These are phyloP conservation scores for Tuctoria greenei DNA, from an alignment of 176 grass and related monocot species.

Conservation along the genomic window DNA sequence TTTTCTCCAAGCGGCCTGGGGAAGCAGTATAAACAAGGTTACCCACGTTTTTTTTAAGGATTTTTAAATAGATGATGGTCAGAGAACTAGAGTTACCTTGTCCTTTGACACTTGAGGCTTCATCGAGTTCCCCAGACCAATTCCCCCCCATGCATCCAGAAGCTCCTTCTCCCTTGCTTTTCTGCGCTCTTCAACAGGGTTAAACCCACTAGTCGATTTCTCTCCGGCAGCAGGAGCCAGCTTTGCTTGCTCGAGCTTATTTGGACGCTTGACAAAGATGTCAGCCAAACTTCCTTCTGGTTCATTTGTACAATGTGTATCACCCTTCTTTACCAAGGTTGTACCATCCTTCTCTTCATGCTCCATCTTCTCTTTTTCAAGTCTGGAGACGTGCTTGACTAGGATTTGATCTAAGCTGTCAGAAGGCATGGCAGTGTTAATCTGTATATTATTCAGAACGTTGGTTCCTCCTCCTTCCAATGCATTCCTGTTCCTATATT, in stretches of 20 bases:
- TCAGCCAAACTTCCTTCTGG: conserved; percentile 43
- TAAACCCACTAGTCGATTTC: conserved; percentile 32
- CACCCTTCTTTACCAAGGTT: conserved; percentile 22
- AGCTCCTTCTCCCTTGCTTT: conserved; percentile 73
- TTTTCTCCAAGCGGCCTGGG: conserved; percentile 69
- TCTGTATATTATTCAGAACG: conserved; percentile 10
- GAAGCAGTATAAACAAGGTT: conserved; percentile 30
- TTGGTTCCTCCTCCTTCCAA: not conserved
- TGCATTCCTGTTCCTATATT: conserved; percentile 34
- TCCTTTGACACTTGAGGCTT: conserved; percentile 74
- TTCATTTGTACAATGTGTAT: conserved; percentile 13
- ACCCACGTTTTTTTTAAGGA: not conserved
- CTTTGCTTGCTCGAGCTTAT: conserved; percentile 60
- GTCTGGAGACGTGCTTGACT: conserved; percentile 55
- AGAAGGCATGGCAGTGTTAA: not conserved
- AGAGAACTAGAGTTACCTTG: conserved; percentile 50
- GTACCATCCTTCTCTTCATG: conserved; percentile 18
- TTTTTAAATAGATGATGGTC: not conserved
- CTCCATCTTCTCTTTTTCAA: conserved; percentile 62
- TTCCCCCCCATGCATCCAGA: conserved; percentile 71
- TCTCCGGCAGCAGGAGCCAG: conserved; percentile 34
- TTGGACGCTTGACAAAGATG: conserved; percentile 53
- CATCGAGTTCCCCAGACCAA: conserved; percentile 71
- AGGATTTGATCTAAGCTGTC: conserved; percentile 63
- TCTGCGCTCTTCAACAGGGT: conserved; percentile 40